Conservation (phyloP, 805 yeast genomes). For the Candida germanica region DNA sequence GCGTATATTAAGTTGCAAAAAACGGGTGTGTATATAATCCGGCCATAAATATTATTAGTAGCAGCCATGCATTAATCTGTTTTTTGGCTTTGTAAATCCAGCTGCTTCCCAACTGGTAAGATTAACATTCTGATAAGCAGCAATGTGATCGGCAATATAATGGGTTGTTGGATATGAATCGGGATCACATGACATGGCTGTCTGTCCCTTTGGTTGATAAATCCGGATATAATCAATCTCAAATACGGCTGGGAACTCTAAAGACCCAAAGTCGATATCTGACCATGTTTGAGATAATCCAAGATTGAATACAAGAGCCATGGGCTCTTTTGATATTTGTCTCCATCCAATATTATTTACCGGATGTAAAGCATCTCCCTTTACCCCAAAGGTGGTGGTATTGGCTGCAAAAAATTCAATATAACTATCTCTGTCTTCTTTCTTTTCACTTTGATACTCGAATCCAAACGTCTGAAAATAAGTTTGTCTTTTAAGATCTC, state of each 20-base stretch:
- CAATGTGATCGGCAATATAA: conserved; percentile 30
- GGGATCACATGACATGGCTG: conserved; percentile 38
- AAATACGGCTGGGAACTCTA: conserved; percentile 35
- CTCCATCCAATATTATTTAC: conserved; percentile 36
- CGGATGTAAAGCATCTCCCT: conserved; percentile 36
- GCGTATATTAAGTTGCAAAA: no score
- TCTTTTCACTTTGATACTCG: conserved; percentile 29
- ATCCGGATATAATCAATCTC: conserved; percentile 39
- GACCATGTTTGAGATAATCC: conserved; percentile 41
- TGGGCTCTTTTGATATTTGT: conserved; percentile 35
- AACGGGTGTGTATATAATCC: no score
- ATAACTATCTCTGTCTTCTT: conserved; percentile 23
- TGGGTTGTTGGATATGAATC: conserved; percentile 32
- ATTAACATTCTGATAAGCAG: conserved; percentile 34
- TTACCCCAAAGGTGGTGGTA: conserved; percentile 23
- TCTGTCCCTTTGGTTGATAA: conserved; percentile 33
- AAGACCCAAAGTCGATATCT: conserved; percentile 33
- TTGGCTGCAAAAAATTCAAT: conserved; percentile 34
- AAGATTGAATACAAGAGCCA: conserved; percentile 36
- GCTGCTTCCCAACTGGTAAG: conserved; percentile 37
- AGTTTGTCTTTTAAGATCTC: conserved; percentile 8
- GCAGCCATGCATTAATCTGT: conserved; percentile 44
- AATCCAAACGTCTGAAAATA: conserved; percentile 33
- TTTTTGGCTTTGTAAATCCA: conserved; percentile 58
- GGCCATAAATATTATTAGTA: no score